Evolutionary conservation across 805 yeast genomes (phyloP), one percentile per base, ranked within the genome.

Genomic region (Sugiyamaella chiloensis): DNA sequence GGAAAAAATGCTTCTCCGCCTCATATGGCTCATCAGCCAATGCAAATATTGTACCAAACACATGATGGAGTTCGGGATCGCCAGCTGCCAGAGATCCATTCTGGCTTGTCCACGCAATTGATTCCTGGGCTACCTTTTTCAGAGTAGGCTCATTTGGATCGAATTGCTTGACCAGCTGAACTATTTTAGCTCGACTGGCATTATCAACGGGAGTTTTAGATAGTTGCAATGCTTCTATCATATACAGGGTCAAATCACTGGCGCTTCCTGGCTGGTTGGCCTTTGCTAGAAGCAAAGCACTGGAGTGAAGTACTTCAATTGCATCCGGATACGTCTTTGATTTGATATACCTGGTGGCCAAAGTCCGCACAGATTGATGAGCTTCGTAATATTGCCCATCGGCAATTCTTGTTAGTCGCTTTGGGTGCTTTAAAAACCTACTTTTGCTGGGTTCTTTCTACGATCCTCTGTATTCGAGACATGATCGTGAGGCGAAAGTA

Each of bases 301-400:
- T 90, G 55, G 81, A 80, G 57, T 79, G 79, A 26, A 91, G 72
- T 48, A 89, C 68, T 42, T 85, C 89, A 44, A 80, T 74, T 7
- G 97, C 96, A 32, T 84, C 83, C 2, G 67, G 69, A 62, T 76
- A 87, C 50, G 83, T 79, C 51, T 80, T 79, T 20, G 81, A 62
- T 53, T 86, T 79, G 36, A 85, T 83, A 60, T 86, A 85, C 61
- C 99, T 75, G 56, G 89, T 89, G 35, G 87, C 86, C 46, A 91
- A 85, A 4, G 98, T 88, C 60, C 96, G 74, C 44, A 93, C 74
- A 0, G 96, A 90, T 66, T 93, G 98, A 64, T 91, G 96, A 0
- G 98, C 98, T 63, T 93, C 99, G 63, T 91, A 91, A 68, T 75
- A 88, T 47, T 89, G 85, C 2, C 87, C 87, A 42, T 75, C 75